Evolutionary conservation across 176 grass and related monocot species (phyloP).

Genomic region (Microstegium vimineum): DNA sequence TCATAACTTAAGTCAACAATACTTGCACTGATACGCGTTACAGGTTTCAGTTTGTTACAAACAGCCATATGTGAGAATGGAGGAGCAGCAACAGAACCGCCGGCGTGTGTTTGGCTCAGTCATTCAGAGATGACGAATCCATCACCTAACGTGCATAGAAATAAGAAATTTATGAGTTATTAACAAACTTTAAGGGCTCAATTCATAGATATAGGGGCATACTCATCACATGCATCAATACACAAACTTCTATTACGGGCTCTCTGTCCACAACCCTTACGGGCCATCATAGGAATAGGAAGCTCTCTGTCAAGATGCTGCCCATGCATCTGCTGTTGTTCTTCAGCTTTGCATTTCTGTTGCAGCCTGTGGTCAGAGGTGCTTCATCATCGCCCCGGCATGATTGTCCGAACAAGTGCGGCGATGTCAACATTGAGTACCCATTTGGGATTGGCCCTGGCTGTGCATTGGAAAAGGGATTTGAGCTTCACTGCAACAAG

Average conservation of each 20-base stretch:
- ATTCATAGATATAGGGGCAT: too few species aligned
- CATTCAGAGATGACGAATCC: neutral
- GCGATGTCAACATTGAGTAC: neutral
- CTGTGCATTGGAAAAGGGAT: neutral
- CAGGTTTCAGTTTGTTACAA: neutral
- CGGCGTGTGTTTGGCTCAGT: neutral
- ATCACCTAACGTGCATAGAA: neutral
- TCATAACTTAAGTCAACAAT: too few species aligned
- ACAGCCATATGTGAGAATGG: neutral
- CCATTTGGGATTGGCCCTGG: neutral
- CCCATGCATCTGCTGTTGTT: neutral
- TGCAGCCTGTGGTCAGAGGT: neutral
- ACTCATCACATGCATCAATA: neutral
- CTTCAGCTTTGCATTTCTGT: neutral
- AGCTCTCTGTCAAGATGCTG: neutral
- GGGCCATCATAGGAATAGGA: neutral
- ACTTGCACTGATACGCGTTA: neutral
- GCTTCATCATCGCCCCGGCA: neutral
- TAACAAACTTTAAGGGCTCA: neutral
- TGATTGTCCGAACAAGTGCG: neutral
- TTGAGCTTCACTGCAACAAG: neutral
- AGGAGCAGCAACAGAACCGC: neutral
- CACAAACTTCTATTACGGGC: neutral
- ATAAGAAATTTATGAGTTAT: too few species aligned
- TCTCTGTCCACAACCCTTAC: neutral